Base-by-base conservation (phyloP, 441 rosid species). In the Gossypium davidsonii region DNA sequence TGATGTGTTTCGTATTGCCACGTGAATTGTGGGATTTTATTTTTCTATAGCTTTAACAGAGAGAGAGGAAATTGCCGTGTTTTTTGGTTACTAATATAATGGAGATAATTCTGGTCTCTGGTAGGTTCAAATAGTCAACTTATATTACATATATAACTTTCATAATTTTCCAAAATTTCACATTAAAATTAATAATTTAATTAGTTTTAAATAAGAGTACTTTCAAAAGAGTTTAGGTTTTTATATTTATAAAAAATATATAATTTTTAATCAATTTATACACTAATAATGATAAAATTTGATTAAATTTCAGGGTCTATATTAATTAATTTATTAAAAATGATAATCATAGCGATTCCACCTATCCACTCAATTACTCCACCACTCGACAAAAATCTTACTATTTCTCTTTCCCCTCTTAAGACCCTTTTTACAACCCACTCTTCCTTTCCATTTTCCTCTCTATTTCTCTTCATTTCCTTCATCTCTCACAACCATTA, bases 101-200 rank as follows among this genome's bases (percentile, higher is more conserved):
- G 34, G 69, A 46, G 78, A 80, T 23, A 78, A 79, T 77, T 71
- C 72, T 71, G 79, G 34, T 28, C 34, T 28, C 34, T 42, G 48
- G 90, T 81, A 90, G 86, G 86, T 85, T 79, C 89, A 80, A 78
- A 76, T 86, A 88, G 97, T 91, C 97, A 91, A 91, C 97, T 93
- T 88, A 28, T 28, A 28, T 75, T 84, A 28, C 0, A 28, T 28
- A 28, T 28, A 28, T 28, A 28, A 28, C 34, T 28, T 28, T 28
- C 34, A 28, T 28, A 4, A 28, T 28, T 28, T 28, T 28, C 34
- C 34, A 28, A 28, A 28, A 4, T 28, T 28, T 4, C 6, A 28
- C 34, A 28, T 28, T 28, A 28, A 28, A 28, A 28, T 28, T 28
- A 28, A 3, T 28, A 28, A 28, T 28, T 28, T 28, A 28, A 28